Evolutionary conservation across 192 early-diverging fungal genomes (phyloP).

Genomic region (Entomortierella beljakovae): DNA sequence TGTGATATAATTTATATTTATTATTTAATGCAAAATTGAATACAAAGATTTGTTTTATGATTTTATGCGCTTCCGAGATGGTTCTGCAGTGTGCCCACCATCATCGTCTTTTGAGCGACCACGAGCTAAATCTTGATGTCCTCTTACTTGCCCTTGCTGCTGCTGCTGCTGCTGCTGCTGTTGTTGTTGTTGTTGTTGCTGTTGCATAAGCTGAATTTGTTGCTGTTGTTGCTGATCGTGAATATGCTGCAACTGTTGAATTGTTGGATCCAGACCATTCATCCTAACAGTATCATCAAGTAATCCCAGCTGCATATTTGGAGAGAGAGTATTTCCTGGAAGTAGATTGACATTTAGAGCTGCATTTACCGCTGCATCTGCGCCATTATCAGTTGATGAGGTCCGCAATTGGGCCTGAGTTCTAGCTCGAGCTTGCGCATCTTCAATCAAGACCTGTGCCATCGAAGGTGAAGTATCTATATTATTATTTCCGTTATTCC

Average conservation of each 20-base stretch:
- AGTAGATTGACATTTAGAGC: slow-evolving; percentile 22
- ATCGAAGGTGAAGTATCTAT: slow-evolving; percentile 26
- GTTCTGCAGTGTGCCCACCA: slow-evolving; percentile 17
- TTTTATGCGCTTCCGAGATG: slow-evolving; percentile 31
- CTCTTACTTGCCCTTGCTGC: slow-evolving; percentile 10
- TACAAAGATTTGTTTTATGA: neutral
- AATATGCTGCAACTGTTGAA: slow-evolving; percentile 15
- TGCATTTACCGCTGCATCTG: slow-evolving; percentile 28
- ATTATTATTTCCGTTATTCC: slow-evolving; percentile 16
- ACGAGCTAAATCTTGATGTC: neutral
- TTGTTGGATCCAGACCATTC: slow-evolving; percentile 5
- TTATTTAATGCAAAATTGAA: neutral
- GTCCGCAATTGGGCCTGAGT: slow-evolving; percentile 14
- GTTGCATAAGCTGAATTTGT: slow-evolving; percentile 13
- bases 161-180: slow-evolving; percentile 26
- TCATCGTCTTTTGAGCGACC: slow-evolving; percentile 1
- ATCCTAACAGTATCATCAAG: slow-evolving; percentile 17
- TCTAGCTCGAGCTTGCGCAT: slow-evolving; percentile 15
- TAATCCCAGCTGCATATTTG: slow-evolving; percentile 10
- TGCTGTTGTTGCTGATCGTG: slow-evolving; percentile 31
- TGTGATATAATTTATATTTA: neutral
- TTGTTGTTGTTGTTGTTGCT: slow-evolving; percentile 29
- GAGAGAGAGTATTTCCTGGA: slow-evolving; percentile 8
- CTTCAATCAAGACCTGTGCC: slow-evolving; percentile 10
- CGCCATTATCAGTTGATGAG: slow-evolving; percentile 15